Conservation (phyloP, 495 filamentous ascomycete species). For the Hypoxylon crocopeplum region DNA sequence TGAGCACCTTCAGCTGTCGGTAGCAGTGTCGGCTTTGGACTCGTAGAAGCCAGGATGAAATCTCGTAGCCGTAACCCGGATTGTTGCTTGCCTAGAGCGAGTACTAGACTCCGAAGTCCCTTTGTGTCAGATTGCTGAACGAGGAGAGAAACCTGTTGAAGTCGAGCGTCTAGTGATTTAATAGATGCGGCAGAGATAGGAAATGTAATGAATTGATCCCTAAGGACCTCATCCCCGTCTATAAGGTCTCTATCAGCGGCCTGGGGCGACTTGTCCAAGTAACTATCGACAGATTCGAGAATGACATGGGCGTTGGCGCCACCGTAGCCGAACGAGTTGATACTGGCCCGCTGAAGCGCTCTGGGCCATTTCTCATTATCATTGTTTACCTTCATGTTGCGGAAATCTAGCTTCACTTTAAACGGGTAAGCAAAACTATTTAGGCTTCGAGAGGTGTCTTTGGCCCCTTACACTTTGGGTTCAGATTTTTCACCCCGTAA, state of each 20-base stretch:
- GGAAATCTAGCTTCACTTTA: neutral
- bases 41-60: neutral
- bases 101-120: neutral
- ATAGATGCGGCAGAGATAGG: neutral
- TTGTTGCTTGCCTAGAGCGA: neutral
- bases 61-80: too few species aligned
- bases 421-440: neutral
- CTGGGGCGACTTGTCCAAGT: too few species aligned
- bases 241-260: too few species aligned
- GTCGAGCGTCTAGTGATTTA: neutral
- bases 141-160: neutral
- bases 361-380: neutral
- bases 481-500: constrained; percentile 48
- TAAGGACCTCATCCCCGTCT: too few species aligned
- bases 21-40: too few species aligned
- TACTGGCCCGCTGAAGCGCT: neutral
- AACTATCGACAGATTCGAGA: neutral
- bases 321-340: neutral
- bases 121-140: neutral
- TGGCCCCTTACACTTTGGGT: constrained; percentile 28
- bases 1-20: too few species aligned
- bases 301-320: neutral
- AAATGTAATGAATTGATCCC: neutral
- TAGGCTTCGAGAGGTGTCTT: neutral
- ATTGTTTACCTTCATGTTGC: neutral